These are phyloP conservation scores for Chenopodium formosanum DNA, from an alignment of 148 eudicot species.

Conservation along the genomic window DNA sequence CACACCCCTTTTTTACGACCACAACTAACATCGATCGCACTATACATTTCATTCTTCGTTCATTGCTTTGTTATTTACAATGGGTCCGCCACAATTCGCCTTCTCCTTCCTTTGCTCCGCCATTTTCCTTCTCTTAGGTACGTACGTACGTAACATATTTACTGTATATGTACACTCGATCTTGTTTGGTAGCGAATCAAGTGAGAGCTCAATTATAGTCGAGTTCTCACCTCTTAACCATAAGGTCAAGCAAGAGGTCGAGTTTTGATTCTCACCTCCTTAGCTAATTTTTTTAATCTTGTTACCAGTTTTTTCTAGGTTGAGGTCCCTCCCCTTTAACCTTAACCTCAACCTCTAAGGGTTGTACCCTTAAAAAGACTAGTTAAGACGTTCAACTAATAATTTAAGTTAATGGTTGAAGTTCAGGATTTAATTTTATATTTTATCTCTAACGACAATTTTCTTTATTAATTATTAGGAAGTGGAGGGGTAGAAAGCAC, in stretches of 20 bases:
- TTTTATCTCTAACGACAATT: too few species aligned
- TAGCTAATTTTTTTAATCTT: too few species aligned
- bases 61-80: neutral
- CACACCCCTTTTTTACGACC: slow-evolving; percentile 10
- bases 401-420: too few species aligned
- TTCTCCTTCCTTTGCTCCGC: slow-evolving; percentile 11
- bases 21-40: neutral
- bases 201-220: neutral
- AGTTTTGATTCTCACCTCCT: neutral
- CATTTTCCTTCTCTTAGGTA: slow-evolving; percentile 21
- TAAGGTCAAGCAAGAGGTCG: neutral
- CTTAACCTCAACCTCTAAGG: too few species aligned
- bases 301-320: too few species aligned
- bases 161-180: neutral
- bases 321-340: too few species aligned
- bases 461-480: neutral
- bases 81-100: slow-evolving; percentile 5
- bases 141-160: neutral
- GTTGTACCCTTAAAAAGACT: too few species aligned
- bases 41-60: neutral
- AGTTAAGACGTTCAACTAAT: too few species aligned
- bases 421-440: too few species aligned
- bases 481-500: slow-evolving; percentile 13
- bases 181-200: neutral
- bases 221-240: neutral